Evolutionary conservation across 495 filamentous ascomycete species (phyloP).

Genomic region (Aspergillus diversus): DNA sequence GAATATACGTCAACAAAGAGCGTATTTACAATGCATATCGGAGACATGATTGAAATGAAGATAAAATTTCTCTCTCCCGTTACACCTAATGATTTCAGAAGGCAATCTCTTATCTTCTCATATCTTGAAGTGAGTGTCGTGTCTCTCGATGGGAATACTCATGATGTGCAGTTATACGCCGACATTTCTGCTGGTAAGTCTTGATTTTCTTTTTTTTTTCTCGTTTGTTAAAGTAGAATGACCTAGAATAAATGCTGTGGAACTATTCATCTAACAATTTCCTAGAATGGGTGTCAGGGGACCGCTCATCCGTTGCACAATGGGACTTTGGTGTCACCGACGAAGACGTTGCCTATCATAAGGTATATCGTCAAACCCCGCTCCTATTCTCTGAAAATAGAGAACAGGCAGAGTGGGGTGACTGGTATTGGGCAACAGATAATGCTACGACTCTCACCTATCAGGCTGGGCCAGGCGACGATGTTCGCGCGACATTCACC

Average conservation of each 20-base stretch:
- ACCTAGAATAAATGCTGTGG: not conserved
- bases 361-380: slow-evolving; percentile 55
- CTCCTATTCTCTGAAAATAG: slow-evolving; percentile 54
- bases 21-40: slow-evolving; percentile 58
- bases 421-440: slow-evolving; percentile 61
- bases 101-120: slow-evolving; percentile 59
- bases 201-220: not conserved
- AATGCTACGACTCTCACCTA: slow-evolving; percentile 40
- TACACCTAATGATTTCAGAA: slow-evolving; percentile 56
- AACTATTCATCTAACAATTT: slow-evolving; percentile 20
- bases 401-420: slow-evolving; percentile 63
- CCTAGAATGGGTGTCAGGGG: slow-evolving; percentile 62
- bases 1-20: slow-evolving; percentile 63
- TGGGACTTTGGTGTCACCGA: slow-evolving; percentile 56
- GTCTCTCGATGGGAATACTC: slow-evolving; percentile 54
- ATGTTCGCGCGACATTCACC: slow-evolving; percentile 53
- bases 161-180: slow-evolving; percentile 62
- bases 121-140: slow-evolving; percentile 58
- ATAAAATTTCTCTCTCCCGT: slow-evolving; percentile 62
- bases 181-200: slow-evolving; percentile 63
- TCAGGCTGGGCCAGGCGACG: slow-evolving; percentile 52
- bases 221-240: not conserved
- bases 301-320: slow-evolving; percentile 50
- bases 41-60: slow-evolving; percentile 51
- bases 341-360: slow-evolving; percentile 55